Evolutionary conservation across 208 protist genomes (phyloP).

Genomic region (Phytomonas francai): DNA sequence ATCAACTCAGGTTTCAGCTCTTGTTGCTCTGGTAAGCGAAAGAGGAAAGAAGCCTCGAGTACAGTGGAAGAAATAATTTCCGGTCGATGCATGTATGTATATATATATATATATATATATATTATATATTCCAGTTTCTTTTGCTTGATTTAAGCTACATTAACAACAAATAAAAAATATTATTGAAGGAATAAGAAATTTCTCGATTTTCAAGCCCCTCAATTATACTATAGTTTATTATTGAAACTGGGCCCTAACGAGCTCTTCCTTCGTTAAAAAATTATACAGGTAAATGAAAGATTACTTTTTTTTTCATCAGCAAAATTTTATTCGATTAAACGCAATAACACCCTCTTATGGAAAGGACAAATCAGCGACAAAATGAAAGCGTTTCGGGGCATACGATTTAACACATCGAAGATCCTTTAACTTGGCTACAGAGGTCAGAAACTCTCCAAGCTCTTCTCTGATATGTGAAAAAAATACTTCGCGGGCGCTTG

Average conservation of each 20-base stretch:
- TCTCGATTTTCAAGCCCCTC: background rate
- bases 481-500: conserved; percentile 17
- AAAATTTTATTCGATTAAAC: background rate
- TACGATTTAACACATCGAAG: conserved; percentile 88
- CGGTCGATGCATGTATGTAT: background rate
- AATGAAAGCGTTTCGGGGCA: conserved; percentile 78
- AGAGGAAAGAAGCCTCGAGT: background rate
- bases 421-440: conserved; percentile 17
- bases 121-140: background rate
- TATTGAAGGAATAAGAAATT: conserved; percentile 2
- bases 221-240: background rate
- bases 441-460: conserved; percentile 34
- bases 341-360: background rate
- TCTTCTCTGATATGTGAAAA: conserved; percentile 35
- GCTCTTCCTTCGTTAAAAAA: background rate
- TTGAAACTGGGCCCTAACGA: background rate
- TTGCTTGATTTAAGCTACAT: conserved; percentile 7
- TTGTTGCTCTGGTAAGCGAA: conserved; percentile 1
- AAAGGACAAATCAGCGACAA: conserved; percentile 63
- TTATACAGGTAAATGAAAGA: background rate
- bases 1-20: conserved; percentile 19
- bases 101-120: no score
- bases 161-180: background rate
- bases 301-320: background rate
- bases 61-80: background rate